Percentiles rank a stretch among this genome's conserved stretches.
These are phyloP conservation scores for Globisporangium cylindrosporum DNA, from an alignment of 352 stramenopile genomes.

Conservation along the genomic window DNA sequence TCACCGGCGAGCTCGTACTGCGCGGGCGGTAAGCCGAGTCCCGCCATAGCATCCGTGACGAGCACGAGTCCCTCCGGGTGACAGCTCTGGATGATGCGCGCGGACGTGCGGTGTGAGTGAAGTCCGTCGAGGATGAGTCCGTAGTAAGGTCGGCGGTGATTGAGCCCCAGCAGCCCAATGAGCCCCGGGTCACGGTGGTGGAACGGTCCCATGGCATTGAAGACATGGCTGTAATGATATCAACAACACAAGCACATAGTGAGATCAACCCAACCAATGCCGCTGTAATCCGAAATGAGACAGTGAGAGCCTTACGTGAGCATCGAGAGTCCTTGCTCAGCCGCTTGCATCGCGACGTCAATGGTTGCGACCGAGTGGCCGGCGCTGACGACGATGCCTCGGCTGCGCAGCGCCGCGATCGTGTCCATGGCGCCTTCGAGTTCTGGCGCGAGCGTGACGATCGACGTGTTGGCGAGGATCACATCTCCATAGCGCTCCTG, in stretches of 20 bases:
- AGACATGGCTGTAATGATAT: conserved; percentile 58
- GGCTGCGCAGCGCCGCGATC: conserved; percentile 11
- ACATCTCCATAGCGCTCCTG: conserved; percentile 44
- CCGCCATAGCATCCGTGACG: conserved; percentile 79
- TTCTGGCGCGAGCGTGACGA: conserved; percentile 89
- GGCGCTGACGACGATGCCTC: conserved; percentile 57
- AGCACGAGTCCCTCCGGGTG: conserved; percentile 81
- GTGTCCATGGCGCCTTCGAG: conserved; percentile 55
- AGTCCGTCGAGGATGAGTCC: conserved; percentile 88
- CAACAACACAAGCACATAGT: background rate
- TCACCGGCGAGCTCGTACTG: conserved; percentile 73
- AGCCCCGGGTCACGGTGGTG: conserved; percentile 89
- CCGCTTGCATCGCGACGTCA: conserved; percentile 61
- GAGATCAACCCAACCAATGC: background rate
- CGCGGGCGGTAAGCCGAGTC: conserved; percentile 75
- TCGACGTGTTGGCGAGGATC: conserved; percentile 48
- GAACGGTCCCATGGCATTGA: conserved; percentile 91
- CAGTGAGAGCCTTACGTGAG: conserved; percentile 53
- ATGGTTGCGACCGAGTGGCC: conserved; percentile 79
- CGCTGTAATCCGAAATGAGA: background rate
- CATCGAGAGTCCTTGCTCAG: conserved; percentile 67
- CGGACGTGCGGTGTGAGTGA: conserved; percentile 76
- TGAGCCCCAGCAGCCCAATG: conserved; percentile 76
- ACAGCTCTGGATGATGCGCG: conserved; percentile 77
- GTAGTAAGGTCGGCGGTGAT: conserved; percentile 55